Evolutionary conservation across 768 basidiomycete species (phyloP), one percentile per base, ranked within the genome.

Genomic region (Mycena amicta): DNA sequence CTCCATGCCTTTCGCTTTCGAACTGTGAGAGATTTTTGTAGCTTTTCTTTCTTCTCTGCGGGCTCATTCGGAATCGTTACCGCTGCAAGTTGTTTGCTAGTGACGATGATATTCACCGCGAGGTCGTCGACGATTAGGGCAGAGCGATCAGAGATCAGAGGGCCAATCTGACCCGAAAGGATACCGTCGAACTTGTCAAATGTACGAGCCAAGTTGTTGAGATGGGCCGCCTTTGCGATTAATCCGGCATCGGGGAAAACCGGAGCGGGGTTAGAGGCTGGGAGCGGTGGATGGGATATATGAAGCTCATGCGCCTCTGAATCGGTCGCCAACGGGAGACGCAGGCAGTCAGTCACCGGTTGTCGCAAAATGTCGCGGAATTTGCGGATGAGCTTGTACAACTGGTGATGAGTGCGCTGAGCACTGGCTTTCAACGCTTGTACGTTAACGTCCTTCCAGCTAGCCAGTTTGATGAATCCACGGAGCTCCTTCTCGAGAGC

Each of bases 371-470:
- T 71, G 43, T 93, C 90, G n/a, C 94, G 85, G 78, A 95, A 96
- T 75, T 93, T 97, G 52, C 93, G 85, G 58, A 98, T 83, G 61
- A 86, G 82, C 71, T 92, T 93, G 82, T 93, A 95, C 2, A 99
- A 77, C 62, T 95, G 92, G 57, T 87, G 88, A 70, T 99, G 97
- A 1, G 93, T 94, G 66, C 80, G 86, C 58, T 90, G 86, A 0
- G 97, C 95, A 68, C 95, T 97, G 59, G 90, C 88, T 71, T 90
- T 92, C 57, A 99, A 80, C 2, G 97, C 95, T 62, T 92, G 89
- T 11, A 98, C 90, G 67, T 98, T 99, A 68, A 95, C 78, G 68
- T 99, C 97, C 72, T 92, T 97, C 97, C 97, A 98, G 67, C 95
- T 98, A 2, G 97, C 97, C 45, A 99, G 79, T 71, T 95, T 96